Conservation (phyloP, 176 grass and related monocot species). For the Lolium rigidum region DNA sequence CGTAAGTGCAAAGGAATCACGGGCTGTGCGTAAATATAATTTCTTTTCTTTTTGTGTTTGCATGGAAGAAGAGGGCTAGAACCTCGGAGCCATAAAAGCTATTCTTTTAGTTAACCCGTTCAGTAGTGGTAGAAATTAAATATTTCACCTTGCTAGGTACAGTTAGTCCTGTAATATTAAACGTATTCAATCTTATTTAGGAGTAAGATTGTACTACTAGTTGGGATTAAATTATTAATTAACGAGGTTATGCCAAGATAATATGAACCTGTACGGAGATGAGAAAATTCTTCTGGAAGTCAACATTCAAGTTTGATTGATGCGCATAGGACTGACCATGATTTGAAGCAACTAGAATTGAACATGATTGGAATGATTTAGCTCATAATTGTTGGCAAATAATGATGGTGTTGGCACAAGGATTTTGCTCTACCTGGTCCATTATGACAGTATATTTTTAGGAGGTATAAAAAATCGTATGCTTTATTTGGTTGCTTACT, state of each 20-base stretch:
- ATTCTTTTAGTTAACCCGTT: slow-evolving; percentile 12
- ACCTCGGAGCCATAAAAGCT: not conserved
- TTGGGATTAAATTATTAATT: slow-evolving; percentile 17
- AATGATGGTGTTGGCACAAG: slow-evolving; percentile 24
- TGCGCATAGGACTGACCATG: not conserved
- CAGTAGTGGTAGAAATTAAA: not conserved
- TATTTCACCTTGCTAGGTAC: not conserved
- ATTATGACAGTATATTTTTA: slow-evolving; percentile 13
- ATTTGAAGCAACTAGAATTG: slow-evolving; percentile 3
- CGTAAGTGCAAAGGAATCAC: slow-evolving; percentile 12
- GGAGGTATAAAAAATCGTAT: slow-evolving; percentile 34
- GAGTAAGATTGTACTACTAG: not conserved
- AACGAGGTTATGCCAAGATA: not conserved
- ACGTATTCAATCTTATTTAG: not conserved
- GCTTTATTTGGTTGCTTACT: slow-evolving; percentile 43
- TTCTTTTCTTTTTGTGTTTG: not conserved
- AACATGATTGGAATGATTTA: slow-evolving; percentile 19
- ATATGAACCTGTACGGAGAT: slow-evolving; percentile 20
- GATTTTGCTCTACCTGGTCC: slow-evolving; percentile 15
- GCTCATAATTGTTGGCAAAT: slow-evolving; percentile 39
- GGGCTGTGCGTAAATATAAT: not conserved
- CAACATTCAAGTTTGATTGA: slow-evolving; percentile 25
- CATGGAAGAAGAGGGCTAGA: slow-evolving; percentile 19
- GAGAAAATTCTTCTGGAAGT: slow-evolving; percentile 3
- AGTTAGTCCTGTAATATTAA: not conserved